phyloP scores from a whole-genome alignment of 1,139 yeast genomes.

The Protomyces pachydermus region DNA sequence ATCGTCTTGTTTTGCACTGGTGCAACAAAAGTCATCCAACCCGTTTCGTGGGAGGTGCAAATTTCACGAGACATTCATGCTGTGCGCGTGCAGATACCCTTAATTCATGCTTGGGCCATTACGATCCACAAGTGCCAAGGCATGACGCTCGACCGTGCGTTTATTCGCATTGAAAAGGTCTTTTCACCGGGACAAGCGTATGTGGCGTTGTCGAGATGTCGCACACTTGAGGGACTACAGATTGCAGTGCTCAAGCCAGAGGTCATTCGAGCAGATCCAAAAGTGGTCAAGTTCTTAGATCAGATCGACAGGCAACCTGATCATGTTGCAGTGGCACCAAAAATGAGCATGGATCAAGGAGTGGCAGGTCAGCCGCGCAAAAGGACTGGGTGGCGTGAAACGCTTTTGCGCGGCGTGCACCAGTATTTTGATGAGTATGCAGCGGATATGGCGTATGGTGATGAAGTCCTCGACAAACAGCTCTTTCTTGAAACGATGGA shows the following conservation, averaged over 20 bases:
- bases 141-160: constrained; percentile 77
- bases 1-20: constrained; percentile 47
- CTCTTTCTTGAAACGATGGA: constrained; percentile 10
- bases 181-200: constrained; percentile 91
- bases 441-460: neutral
- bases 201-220: constrained; percentile 88
- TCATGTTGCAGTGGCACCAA: neutral
- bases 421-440: neutral
- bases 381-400: neutral
- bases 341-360: no score
- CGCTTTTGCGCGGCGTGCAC: neutral
- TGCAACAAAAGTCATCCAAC: constrained; percentile 38
- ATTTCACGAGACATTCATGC: constrained; percentile 52
- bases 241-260: constrained; percentile 55
- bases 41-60: constrained; percentile 63
- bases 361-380: neutral
- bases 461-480: constrained; percentile 1
- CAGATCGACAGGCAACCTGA: neutral
- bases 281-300: constrained; percentile 1
- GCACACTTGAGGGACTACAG: constrained; percentile 65
- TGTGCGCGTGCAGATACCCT: constrained; percentile 66
- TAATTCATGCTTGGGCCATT: constrained; percentile 89
- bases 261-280: constrained; percentile 20
- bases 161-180: constrained; percentile 67
- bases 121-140: constrained; percentile 97